Conservation (phyloP, 305 asterid genomes). For the Solanum hybrid region DNA sequence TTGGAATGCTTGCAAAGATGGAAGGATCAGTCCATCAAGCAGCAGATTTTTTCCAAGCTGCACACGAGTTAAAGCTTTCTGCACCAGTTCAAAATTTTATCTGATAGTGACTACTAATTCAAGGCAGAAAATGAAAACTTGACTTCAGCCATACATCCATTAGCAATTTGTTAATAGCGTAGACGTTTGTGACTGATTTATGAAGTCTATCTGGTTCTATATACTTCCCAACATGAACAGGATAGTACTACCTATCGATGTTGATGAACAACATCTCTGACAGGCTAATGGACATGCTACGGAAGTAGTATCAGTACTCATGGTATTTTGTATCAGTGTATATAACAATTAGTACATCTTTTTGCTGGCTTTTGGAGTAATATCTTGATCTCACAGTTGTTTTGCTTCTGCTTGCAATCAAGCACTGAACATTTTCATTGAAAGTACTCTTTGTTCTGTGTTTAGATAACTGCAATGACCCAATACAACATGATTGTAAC, state of each 20-base stretch:
- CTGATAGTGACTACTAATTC: constrained; percentile 3
- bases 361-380: background rate
- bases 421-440: background rate
- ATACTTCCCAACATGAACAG: background rate
- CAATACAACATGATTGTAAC: background rate
- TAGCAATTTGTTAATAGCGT: background rate
- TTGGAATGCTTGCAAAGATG: constrained; percentile 52
- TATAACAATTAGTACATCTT: background rate
- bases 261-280: background rate
- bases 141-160: background rate
- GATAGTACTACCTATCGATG: background rate
- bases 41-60: constrained; percentile 93
- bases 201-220: background rate
- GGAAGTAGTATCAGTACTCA: background rate
- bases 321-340: background rate
- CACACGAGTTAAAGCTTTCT: constrained; percentile 74
- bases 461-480: background rate
- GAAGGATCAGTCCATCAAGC: constrained; percentile 74
- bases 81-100: constrained; percentile 60
- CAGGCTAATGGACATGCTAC: background rate
- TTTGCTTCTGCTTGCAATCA: background rate
- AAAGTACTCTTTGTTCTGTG: background rate
- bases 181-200: background rate
- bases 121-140: background rate
- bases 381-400: background rate